Conservation (phyloP, 345 rosid species). For the Gossypium raimondii region DNA sequence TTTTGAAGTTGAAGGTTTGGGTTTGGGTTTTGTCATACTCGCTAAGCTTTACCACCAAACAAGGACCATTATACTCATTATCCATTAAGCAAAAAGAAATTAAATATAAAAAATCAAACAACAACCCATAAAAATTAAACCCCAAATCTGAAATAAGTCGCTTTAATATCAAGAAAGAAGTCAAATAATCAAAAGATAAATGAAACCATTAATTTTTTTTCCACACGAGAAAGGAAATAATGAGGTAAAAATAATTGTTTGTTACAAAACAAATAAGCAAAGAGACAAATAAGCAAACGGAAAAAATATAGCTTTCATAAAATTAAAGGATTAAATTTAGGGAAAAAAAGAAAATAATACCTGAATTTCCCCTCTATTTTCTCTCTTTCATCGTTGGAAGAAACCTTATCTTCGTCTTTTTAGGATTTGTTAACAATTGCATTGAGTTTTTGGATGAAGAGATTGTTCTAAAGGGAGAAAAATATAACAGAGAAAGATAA, state of each 20-base stretch:
- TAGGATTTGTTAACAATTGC: neutral
- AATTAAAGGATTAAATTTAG: conserved; percentile 9
- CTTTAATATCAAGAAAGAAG: conserved; percentile 4
- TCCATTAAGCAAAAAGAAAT: neutral
- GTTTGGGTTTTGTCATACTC: too few relatives aligned
- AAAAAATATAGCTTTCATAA: conserved; percentile 23
- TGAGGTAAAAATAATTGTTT: neutral
- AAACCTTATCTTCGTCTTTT: neutral
- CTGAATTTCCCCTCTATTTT: conserved; percentile 23
- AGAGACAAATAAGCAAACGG: conserved; percentile 27
- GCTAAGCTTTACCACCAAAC: neutral
- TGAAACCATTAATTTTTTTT: conserved; percentile 9
- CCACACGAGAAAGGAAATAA: neutral
- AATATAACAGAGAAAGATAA: neutral
- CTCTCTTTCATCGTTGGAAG: neutral
- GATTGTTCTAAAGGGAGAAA: neutral
- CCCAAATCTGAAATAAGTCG: neutral
- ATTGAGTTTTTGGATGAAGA: neutral
- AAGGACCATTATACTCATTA: neutral
- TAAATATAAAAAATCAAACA: neutral
- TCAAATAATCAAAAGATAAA: conserved; percentile 12
- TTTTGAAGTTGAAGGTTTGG: too few relatives aligned
- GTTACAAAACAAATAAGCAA: conserved; percentile 10
- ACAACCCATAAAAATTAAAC: neutral
- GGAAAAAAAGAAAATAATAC: neutral